A percentile compares a stretch with the other conserved stretches of the same genome.
These are phyloP conservation scores for Globisporangium lucens DNA, from an alignment of 352 stramenopile genomes.

Conservation along the genomic window DNA sequence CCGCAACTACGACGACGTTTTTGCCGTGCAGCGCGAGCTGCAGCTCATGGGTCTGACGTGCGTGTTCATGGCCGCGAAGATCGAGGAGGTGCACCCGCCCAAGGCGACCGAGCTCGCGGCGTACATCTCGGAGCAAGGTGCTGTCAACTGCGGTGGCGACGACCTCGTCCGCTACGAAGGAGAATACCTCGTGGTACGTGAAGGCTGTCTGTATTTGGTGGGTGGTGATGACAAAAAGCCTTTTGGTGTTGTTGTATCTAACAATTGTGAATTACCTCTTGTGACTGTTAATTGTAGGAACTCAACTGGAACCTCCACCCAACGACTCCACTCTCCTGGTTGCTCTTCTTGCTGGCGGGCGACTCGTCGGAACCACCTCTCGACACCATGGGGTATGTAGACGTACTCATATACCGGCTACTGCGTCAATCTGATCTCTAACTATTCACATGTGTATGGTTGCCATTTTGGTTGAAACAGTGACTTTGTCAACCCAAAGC, in stretches of 20 bases:
- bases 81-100: conserved; percentile 77
- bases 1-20: conserved; percentile 46
- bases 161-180: conserved; percentile 61
- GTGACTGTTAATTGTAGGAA: conserved; percentile 34
- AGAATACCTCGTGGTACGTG: conserved; percentile 58
- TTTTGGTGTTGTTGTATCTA: conserved; percentile 6
- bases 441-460: conserved; percentile 4
- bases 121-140: conserved; percentile 52
- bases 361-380: conserved; percentile 62
- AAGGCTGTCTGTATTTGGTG: conserved; percentile 3
- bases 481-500: conserved; percentile 63
- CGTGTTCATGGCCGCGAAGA: conserved; percentile 85
- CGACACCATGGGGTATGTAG: conserved; percentile 57
- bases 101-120: conserved; percentile 67
- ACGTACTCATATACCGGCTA: not conserved
- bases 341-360: conserved; percentile 72
- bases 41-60: conserved; percentile 55
- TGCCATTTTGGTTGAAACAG: conserved; percentile 14
- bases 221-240: not conserved
- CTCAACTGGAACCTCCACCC: conserved; percentile 83
- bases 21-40: conserved; percentile 53
- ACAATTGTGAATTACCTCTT: conserved; percentile 18
- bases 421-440: not conserved
- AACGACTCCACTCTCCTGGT: conserved; percentile 68
- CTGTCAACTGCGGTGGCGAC: conserved; percentile 36